phyloP scores from a whole-genome alignment of 306 rosid genomes.

The Cucurbita moschata region DNA sequence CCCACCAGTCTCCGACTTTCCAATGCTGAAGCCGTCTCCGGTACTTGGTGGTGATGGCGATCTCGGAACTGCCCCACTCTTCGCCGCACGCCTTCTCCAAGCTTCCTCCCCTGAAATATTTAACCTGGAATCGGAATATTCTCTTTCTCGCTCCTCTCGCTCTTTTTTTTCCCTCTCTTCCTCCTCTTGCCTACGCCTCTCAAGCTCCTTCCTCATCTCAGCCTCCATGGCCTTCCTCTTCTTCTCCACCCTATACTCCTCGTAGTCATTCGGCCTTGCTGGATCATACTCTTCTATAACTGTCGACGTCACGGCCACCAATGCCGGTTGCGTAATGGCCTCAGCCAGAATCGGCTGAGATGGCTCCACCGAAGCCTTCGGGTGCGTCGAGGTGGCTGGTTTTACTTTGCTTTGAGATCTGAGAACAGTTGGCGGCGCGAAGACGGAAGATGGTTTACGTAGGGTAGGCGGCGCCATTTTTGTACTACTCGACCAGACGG shows the following conservation, averaged over 20 bases:
- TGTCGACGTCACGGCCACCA: constrained; percentile 71
- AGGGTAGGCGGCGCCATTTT: constrained; percentile 97
- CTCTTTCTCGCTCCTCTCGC: constrained; percentile 36
- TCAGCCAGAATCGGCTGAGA: constrained; percentile 15
- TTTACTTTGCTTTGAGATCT: constrained; percentile 51
- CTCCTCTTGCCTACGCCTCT: constrained; percentile 56
- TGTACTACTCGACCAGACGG: constrained; percentile 84
- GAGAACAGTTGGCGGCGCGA: constrained; percentile 52
- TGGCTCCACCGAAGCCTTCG: constrained; percentile 9
- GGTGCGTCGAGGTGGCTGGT: constrained; percentile 1
- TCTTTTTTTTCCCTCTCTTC: constrained; percentile 40
- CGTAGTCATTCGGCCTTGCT: constrained; percentile 86
- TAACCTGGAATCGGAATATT: constrained; percentile 36
- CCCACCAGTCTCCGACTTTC: constrained; percentile 78
- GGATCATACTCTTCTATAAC: constrained; percentile 92
- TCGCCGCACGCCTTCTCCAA: constrained; percentile 87
- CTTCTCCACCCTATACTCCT: constrained; percentile 75
- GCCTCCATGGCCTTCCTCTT: constrained; percentile 72
- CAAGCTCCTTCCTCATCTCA: constrained; percentile 65
- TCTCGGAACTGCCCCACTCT: constrained; percentile 59
- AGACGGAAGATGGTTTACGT: constrained; percentile 58
- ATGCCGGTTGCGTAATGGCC: constrained; percentile 39
- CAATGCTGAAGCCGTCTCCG: constrained; percentile 74
- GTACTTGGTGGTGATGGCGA: constrained; percentile 67
- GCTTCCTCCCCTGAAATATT: constrained; percentile 96